A percentile compares a stretch with the other conserved stretches of the same genome.
Conservation (phyloP, 2,329 filamentous ascomycete species). For the Leptographium lundbergii region DNA sequence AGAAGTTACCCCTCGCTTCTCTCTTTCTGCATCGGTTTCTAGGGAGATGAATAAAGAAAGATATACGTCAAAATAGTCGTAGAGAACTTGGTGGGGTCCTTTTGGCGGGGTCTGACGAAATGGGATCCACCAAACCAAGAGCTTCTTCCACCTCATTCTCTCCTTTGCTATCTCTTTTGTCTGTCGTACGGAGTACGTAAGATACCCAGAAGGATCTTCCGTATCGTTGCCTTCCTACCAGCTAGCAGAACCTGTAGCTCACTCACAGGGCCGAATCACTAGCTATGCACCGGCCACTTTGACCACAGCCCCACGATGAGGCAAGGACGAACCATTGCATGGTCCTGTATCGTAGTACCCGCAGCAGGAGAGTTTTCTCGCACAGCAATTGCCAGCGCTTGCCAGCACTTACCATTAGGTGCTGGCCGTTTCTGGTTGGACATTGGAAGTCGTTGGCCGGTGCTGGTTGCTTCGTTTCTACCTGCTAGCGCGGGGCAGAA, state of each 20-base stretch:
- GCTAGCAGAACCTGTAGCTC: background rate
- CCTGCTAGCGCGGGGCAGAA: background rate
- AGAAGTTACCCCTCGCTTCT: background rate
- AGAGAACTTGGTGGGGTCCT: background rate
- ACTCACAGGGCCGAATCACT: background rate
- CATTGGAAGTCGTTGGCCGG: background rate
- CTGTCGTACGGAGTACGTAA: background rate
- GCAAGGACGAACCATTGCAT: background rate
- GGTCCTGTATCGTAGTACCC: background rate
- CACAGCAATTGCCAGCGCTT: background rate
- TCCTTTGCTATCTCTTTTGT: background rate
- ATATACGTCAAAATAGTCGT: background rate
- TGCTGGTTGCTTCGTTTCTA: background rate
- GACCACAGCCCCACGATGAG: background rate
- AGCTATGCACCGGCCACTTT: background rate
- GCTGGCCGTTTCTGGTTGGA: background rate
- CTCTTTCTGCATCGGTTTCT: background rate
- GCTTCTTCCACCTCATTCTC: constrained; percentile 1
- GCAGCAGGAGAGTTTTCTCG: background rate
- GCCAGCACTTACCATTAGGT: background rate
- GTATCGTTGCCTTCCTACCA: background rate
- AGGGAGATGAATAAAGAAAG: background rate
- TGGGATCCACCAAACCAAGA: background rate
- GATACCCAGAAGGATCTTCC: background rate
- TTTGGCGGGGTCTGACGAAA: background rate